Percentiles rank a stretch among this genome's conserved stretches.
Evolutionary conservation across 345 rosid species (phyloP).

Genomic region (Noccaea bulbosa): DNA sequence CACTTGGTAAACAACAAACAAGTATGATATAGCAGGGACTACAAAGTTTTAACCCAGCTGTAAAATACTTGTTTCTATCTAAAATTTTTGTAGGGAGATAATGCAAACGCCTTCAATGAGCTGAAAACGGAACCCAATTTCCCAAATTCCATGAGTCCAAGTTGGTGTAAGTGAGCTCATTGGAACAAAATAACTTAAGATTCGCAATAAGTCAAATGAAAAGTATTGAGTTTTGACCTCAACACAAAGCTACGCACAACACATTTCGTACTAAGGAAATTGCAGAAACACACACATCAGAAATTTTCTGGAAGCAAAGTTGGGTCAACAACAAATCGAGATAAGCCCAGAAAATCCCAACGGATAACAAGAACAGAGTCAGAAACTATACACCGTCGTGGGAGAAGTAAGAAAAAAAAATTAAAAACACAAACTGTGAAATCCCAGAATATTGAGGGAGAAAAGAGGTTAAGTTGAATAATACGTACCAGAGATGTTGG

Average conservation of each 20-base stretch:
- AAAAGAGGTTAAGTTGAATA: neutral
- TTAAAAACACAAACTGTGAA: constrained; percentile 1
- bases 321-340: constrained; percentile 12
- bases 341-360: neutral
- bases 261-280: neutral
- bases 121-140: constrained; percentile 14
- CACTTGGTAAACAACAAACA: neutral
- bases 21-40: neutral
- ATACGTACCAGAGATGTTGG: neutral
- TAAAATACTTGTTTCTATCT: neutral
- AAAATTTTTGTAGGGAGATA: neutral
- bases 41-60: neutral
- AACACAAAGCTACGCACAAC: neutral
- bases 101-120: constrained; percentile 4
- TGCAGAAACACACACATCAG: neutral
- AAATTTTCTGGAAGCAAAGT: neutral
- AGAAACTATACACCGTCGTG: neutral
- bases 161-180: neutral
- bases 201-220: neutral
- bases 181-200: constrained; percentile 5
- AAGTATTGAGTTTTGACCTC: neutral
- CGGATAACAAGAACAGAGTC: constrained; percentile 2
- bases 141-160: neutral
- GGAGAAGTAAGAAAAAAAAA: too few relatives aligned
- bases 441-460: neutral